phyloP scores from a whole-genome alignment of 176 grass and related monocot genomes.

The Triticum monococcum region DNA sequence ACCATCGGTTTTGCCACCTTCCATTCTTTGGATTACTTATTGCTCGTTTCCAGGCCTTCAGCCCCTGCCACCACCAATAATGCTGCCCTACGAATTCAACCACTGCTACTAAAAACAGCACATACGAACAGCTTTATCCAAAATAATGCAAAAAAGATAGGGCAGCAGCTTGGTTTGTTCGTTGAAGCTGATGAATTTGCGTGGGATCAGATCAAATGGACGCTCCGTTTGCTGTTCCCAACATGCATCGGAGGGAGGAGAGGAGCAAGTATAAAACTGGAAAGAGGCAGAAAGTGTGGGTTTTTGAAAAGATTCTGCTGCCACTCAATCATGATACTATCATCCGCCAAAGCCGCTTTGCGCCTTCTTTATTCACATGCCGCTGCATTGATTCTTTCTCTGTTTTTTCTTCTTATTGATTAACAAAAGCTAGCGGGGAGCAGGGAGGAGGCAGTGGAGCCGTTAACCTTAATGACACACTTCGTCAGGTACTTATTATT shows the following conservation, averaged over 20 bases:
- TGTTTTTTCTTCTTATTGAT: not conserved
- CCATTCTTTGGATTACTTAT: not conserved
- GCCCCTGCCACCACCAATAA: conserved; percentile 25
- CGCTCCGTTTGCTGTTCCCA: not conserved
- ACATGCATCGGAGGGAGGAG: not conserved
- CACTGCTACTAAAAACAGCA: not conserved
- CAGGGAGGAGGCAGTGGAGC: conserved; percentile 18
- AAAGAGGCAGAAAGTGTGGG: not conserved
- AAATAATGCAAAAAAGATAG: not conserved
- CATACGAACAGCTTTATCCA: conserved; percentile 11
- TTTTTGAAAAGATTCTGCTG: conserved; percentile 39
- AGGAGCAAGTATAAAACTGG: not conserved
- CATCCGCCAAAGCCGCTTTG: conserved; percentile 26
- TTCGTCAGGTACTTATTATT: not conserved
- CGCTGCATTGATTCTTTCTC: conserved; percentile 28
- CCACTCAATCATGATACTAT: not conserved
- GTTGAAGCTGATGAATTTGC: not conserved
- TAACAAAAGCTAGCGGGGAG: not conserved
- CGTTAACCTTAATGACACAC: conserved; percentile 25
- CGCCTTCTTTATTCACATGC: conserved; percentile 40
- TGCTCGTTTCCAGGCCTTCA: not conserved
- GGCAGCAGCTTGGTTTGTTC: not conserved
- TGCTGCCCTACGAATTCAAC: conserved; percentile 21
- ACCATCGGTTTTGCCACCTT: conserved; percentile 12
- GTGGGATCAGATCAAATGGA: no score